Evolutionary conservation across 352 stramenopile genomes (phyloP).

Genomic region (Globisporangium sylvaticum): DNA sequence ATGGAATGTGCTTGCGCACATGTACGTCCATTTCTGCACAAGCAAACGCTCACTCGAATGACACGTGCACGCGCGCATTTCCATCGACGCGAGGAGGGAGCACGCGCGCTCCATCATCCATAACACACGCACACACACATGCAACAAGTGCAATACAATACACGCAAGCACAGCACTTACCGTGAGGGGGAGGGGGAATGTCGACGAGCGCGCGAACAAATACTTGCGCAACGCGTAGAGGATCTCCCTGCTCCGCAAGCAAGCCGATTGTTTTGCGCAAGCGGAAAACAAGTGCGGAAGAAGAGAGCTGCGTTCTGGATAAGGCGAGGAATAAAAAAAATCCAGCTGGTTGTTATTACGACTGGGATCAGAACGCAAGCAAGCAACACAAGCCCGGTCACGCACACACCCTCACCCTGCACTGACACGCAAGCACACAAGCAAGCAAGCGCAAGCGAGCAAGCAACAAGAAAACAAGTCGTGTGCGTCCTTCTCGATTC

Average conservation of each 20-base stretch:
- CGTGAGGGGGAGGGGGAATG: neutral
- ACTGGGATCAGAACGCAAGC: constrained; percentile 7
- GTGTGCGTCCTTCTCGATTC: neutral
- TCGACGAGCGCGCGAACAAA: neutral
- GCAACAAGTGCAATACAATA: neutral
- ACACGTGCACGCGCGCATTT: neutral
- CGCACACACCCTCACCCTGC: neutral
- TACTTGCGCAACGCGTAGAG: neutral
- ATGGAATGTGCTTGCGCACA: neutral
- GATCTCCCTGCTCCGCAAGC: neutral
- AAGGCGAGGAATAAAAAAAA: neutral
- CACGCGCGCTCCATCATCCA: neutral
- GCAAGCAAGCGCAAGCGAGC: neutral
- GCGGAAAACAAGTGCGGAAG: neutral
- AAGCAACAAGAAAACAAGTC: neutral
- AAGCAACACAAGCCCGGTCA: neutral
- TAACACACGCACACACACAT: neutral
- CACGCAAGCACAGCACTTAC: neutral
- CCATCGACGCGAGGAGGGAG: neutral
- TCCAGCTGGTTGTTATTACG: constrained; percentile 5
- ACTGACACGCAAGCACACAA: neutral
- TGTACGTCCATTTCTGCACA: constrained; percentile 1
- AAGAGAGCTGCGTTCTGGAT: constrained; percentile 1
- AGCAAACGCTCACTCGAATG: neutral
- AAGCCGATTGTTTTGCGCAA: constrained; percentile 2